phyloP scores from a whole-genome alignment of 2,329 filamentous ascomycete genomes.

The Phialophora expanda region DNA sequence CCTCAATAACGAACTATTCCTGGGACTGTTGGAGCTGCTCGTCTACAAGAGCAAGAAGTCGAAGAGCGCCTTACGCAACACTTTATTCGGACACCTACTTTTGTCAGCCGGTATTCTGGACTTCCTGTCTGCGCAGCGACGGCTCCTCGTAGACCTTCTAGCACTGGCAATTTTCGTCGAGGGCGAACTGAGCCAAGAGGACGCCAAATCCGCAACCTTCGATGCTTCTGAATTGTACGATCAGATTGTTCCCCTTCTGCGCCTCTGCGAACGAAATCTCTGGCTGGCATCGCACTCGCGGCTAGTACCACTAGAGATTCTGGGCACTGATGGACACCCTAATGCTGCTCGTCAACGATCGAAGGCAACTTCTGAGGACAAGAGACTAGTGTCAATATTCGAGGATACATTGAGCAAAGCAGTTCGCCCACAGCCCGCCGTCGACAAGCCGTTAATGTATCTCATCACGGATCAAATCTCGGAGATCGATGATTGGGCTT shows the following conservation, averaged over 20 bases:
- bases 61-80: slow-evolving; percentile 39
- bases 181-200: slow-evolving; percentile 75
- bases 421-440: slow-evolving; percentile 50
- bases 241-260: slow-evolving; percentile 71
- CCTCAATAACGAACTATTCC: slow-evolving; percentile 58
- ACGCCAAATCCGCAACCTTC: slow-evolving; percentile 67
- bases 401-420: slow-evolving; percentile 52
- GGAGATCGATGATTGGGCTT: slow-evolving; percentile 56
- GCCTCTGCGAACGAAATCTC: slow-evolving; percentile 71
- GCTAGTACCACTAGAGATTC: slow-evolving; percentile 42
- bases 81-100: slow-evolving; percentile 31
- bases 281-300: slow-evolving; percentile 62
- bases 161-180: slow-evolving; percentile 86
- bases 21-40: slow-evolving; percentile 57
- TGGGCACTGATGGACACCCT: slow-evolving; percentile 31
- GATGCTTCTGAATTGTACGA: slow-evolving; percentile 63
- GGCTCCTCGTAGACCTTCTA: slow-evolving; percentile 79
- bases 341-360: slow-evolving; percentile 43
- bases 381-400: slow-evolving; percentile 47
- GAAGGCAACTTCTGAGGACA: slow-evolving; percentile 37
- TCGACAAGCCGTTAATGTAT: slow-evolving; percentile 50
- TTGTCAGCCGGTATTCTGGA: slow-evolving; percentile 80
- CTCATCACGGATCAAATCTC: slow-evolving; percentile 51
- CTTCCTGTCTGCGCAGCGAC: slow-evolving; percentile 72
- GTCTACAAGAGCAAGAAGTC: slow-evolving; percentile 40